phyloP scores from a whole-genome alignment of 352 stramenopile species.

The Globisporangium alternatum region DNA sequence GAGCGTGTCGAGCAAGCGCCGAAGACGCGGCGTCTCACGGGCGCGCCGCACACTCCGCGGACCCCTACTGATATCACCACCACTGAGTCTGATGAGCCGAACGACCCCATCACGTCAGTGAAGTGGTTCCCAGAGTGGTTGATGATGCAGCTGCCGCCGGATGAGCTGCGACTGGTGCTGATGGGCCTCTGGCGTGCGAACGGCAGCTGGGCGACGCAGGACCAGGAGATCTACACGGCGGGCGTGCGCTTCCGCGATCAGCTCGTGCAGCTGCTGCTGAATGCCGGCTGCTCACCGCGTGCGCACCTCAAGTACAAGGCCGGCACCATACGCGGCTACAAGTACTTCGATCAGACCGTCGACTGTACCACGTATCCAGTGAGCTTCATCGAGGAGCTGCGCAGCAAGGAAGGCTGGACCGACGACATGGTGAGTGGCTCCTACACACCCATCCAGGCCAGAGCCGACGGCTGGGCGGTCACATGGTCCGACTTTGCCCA shows the following conservation, averaged over 20 bases:
- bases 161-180: constrained; percentile 12
- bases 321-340: constrained; percentile 6
- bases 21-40: neutral
- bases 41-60: neutral
- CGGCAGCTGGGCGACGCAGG: constrained; percentile 9
- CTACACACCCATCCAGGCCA: constrained; percentile 10
- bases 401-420: constrained; percentile 10
- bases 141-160: constrained; percentile 12
- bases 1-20: constrained; percentile 1
- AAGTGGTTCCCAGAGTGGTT: constrained; percentile 10
- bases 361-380: constrained; percentile 6
- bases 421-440: constrained; percentile 7
- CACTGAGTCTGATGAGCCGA: constrained; percentile 3
- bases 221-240: constrained; percentile 6
- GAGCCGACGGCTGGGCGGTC: constrained; percentile 9
- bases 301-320: constrained; percentile 11
- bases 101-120: constrained; percentile 1
- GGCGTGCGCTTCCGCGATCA: constrained; percentile 9
- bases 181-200: constrained; percentile 8
- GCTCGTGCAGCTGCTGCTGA: constrained; percentile 14
- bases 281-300: constrained; percentile 13
- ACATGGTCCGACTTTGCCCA: constrained; percentile 11
- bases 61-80: neutral
- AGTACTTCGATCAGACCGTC: constrained; percentile 6
- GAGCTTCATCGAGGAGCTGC: constrained; percentile 12